These are phyloP conservation scores for Eimeria acervulina DNA, from an alignment of 169 alveolate genomes.

Conservation along the genomic window DNA sequence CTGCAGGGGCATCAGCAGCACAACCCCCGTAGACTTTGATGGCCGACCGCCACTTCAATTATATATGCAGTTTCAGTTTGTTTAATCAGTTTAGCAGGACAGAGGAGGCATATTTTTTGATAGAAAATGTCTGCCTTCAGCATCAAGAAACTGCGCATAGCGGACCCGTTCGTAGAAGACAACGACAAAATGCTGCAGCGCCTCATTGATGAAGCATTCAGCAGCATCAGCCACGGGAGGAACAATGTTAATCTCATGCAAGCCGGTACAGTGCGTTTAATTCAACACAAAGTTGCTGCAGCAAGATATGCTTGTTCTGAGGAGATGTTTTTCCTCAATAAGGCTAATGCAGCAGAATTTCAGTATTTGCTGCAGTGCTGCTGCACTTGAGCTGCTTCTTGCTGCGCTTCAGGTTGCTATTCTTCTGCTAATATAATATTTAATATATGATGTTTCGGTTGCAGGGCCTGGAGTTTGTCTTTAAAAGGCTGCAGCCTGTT, in stretches of 20 bases:
- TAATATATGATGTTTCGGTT: no score
- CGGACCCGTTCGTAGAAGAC: constrained; percentile 74
- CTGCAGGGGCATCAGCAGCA: neutral
- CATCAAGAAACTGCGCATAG: constrained; percentile 42
- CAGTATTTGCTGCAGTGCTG: neutral
- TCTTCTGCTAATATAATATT: no score
- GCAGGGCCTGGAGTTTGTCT: constrained; percentile 75
- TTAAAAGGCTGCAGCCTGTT: constrained; percentile 77
- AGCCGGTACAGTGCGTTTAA: constrained; percentile 68
- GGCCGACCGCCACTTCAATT: no score
- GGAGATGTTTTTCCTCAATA: no score
- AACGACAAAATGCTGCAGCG: constrained; percentile 66
- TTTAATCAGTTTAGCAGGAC: no score
- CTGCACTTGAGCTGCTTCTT: no score
- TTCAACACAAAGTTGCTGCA: no score
- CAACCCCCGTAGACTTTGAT: neutral
- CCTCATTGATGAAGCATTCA: constrained; percentile 71
- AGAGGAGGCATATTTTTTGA: no score
- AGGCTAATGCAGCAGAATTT: neutral
- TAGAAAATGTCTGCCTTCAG: constrained; percentile 22
- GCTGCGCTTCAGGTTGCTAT: no score
- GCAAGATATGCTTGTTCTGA: no score
- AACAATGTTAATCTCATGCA: constrained; percentile 74
- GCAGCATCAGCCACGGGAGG: constrained; percentile 53
- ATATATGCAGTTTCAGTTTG: no score